Evolutionary conservation across 768 basidiomycete species (phyloP).

Genomic region (Dioszegia crocea): DNA sequence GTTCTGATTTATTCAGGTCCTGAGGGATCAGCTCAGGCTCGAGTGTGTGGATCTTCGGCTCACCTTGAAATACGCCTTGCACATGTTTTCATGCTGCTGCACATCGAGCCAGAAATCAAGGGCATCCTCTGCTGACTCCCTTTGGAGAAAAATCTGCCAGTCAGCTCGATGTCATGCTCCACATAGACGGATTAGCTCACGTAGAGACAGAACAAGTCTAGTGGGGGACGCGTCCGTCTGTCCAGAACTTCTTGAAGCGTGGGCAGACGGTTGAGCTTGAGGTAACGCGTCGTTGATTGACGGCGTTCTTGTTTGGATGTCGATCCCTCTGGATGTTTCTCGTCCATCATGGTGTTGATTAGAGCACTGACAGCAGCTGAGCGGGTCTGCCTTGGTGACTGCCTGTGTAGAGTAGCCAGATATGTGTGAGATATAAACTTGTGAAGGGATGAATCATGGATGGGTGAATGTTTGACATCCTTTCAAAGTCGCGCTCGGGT

Average conservation of each 20-base stretch:
- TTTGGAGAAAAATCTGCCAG: slow-evolving; percentile 80
- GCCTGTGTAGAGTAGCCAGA: too few relatives aligned
- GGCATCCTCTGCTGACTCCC: slow-evolving; percentile 92
- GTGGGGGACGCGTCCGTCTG: slow-evolving; percentile 83
- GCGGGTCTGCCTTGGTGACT: too few relatives aligned
- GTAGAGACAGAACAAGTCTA: slow-evolving; percentile 98
- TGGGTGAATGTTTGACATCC: slow-evolving; percentile 6
- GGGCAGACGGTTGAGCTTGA: slow-evolving; percentile 46
- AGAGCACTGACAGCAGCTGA: too few relatives aligned
- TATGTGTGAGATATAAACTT: too few relatives aligned
- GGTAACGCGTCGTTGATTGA: slow-evolving; percentile 30
- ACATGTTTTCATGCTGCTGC: slow-evolving; percentile 97
- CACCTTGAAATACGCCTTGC: slow-evolving; percentile 91
- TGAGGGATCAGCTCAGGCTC: slow-evolving; percentile 10
- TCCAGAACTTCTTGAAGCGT: slow-evolving; percentile 72
- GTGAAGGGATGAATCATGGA: too few relatives aligned
- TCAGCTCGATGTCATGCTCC: background rate
- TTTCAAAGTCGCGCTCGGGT: too few relatives aligned
- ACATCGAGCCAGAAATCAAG: slow-evolving; percentile 99
- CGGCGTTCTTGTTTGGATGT: slow-evolving; percentile 31
- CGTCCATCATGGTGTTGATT: slow-evolving; percentile 34
- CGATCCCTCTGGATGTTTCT: slow-evolving; percentile 17
- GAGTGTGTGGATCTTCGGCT: background rate
- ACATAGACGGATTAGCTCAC: slow-evolving; percentile 57
- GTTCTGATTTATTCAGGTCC: slow-evolving; percentile 91